These are phyloP conservation scores for Cyclospora cayetanensis DNA, from an alignment of 169 alveolate genomes.

Conservation along the genomic window DNA sequence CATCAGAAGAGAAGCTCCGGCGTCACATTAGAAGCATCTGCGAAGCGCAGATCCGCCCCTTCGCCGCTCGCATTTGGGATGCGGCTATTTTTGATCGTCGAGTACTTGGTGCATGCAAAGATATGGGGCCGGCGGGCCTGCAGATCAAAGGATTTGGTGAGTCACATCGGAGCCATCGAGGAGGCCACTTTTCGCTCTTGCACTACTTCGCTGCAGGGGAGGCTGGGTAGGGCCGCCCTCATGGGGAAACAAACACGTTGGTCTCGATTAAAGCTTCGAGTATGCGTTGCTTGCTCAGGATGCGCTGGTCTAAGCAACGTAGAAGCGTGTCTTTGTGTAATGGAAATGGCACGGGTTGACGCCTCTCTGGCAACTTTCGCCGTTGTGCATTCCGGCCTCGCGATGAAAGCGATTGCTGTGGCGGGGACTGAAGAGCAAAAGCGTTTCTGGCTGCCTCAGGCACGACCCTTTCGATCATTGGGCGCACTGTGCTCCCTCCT, in stretches of 20 bases:
- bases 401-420: slow-evolving; percentile 66
- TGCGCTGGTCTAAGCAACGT: slow-evolving; percentile 68
- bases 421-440: slow-evolving; percentile 74
- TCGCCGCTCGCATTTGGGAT: slow-evolving; percentile 58
- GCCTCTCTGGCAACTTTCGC: slow-evolving; percentile 74
- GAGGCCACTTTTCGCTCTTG: background rate
- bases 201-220: background rate
- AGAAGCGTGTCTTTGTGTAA: slow-evolving; percentile 17
- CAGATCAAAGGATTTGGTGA: slow-evolving; percentile 71
- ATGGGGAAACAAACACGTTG: no score
- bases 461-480: no score
- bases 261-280: background rate
- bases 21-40: background rate
- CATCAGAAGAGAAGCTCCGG: background rate
- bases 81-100: background rate
- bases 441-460: slow-evolving; percentile 65
- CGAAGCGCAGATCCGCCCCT: background rate
- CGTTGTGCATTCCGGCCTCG: slow-evolving; percentile 75
- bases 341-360: slow-evolving; percentile 75
- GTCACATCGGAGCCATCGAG: background rate
- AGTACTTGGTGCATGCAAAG: slow-evolving; percentile 16
- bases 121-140: slow-evolving; percentile 70
- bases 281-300: background rate
- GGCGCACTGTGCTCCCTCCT: no score
- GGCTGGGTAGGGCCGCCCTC: background rate